Evolutionary conservation across 768 basidiomycete species (phyloP).

Genomic region (Lepiota subincarnata): DNA sequence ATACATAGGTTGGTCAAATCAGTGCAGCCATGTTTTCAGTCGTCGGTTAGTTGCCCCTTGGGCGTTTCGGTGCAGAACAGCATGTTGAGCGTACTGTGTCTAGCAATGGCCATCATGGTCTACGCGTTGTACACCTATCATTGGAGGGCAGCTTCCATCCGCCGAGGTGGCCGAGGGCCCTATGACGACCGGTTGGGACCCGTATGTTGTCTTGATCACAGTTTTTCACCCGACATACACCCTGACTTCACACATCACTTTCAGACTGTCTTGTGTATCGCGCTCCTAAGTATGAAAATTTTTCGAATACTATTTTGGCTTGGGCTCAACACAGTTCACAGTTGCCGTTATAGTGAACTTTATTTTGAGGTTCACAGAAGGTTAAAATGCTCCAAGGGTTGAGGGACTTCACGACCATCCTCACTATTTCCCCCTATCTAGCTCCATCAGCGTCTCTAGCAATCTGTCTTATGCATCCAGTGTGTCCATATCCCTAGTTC

Average conservation of each 20-base stretch:
- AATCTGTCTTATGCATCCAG: neutral
- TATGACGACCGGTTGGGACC: slow-evolving; percentile 97
- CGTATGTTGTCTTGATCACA: slow-evolving; percentile 47
- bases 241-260: slow-evolving; percentile 11
- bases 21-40: slow-evolving; percentile 95
- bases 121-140: slow-evolving; percentile 96
- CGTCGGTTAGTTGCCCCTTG: slow-evolving; percentile 56
- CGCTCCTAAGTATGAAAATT: slow-evolving; percentile 61
- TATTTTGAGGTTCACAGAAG: slow-evolving; percentile 67
- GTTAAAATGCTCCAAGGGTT: slow-evolving; percentile 20
- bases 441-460: neutral
- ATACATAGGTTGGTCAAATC: slow-evolving; percentile 75
- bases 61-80: neutral
- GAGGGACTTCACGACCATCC: neutral
- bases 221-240: slow-evolving; percentile 1
- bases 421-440: neutral
- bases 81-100: neutral
- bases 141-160: slow-evolving; percentile 92
- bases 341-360: slow-evolving; percentile 86
- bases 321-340: slow-evolving; percentile 25
- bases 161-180: slow-evolving; percentile 85
- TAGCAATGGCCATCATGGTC: slow-evolving; percentile 95
- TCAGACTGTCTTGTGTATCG: slow-evolving; percentile 79
- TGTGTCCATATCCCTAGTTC: neutral
- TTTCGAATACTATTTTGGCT: neutral